Conservation (phyloP, 305 asterid genomes). For the Fraxinus paxiana region DNA sequence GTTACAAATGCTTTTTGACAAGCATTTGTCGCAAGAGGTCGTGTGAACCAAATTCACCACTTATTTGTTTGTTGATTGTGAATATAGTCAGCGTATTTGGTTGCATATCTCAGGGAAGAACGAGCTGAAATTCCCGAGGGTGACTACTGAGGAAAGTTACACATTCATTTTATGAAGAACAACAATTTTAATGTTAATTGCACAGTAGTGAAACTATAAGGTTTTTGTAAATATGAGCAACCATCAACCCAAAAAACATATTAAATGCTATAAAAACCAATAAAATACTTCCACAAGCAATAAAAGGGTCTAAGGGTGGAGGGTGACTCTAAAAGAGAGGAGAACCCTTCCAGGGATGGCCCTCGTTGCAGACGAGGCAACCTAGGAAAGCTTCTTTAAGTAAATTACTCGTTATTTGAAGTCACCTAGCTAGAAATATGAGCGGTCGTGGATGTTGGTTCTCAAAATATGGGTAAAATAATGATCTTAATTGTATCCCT, state of each 20-base stretch:
- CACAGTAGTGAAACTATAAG: not conserved
- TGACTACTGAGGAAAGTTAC: not conserved
- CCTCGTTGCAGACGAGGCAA: not conserved
- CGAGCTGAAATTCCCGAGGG: too few relatives aligned
- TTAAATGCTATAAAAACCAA: not conserved
- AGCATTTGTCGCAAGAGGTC: too few relatives aligned
- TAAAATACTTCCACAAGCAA: not conserved
- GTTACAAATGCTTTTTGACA: too few relatives aligned
- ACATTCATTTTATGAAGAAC: not conserved
- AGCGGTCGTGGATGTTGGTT: not conserved
- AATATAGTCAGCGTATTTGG: too few relatives aligned
- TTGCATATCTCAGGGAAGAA: too few relatives aligned
- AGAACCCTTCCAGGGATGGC: not conserved
- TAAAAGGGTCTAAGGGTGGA: not conserved
- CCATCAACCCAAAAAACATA: not conserved
- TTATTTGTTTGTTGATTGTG: too few relatives aligned
- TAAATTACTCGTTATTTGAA: not conserved
- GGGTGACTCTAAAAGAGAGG: not conserved
- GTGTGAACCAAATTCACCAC: too few relatives aligned
- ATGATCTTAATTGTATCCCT: not conserved
- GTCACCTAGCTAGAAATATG: not conserved
- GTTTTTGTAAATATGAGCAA: not conserved
- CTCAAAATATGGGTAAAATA: not conserved
- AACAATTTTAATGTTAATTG: not conserved
- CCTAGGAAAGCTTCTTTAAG: not conserved